phyloP scores from a whole-genome alignment of 495 filamentous ascomycete species.

The Trichocladium antarcticum region DNA sequence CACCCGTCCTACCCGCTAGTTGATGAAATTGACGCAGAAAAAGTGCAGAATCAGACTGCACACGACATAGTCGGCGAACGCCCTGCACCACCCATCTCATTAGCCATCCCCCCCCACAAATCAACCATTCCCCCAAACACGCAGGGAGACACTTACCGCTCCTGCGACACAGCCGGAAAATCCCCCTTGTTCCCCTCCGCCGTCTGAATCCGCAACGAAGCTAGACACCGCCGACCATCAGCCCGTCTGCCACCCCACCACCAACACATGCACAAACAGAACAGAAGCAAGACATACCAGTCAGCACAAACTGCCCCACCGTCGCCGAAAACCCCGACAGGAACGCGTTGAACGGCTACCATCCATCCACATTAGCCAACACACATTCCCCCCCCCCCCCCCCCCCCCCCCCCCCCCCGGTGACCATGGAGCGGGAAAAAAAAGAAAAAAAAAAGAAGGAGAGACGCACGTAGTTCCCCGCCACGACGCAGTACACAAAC shows the following conservation, averaged over 20 bases:
- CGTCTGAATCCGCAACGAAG: constrained; percentile 82
- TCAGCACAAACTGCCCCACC: constrained; percentile 94
- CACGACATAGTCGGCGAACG: constrained; percentile 93
- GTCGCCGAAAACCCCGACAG: constrained; percentile 88
- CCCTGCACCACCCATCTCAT: constrained; percentile 46
- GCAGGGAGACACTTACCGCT: constrained; percentile 42
- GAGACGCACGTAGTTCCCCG: constrained; percentile 79
- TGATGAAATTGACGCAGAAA: constrained; percentile 99
- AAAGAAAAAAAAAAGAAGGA: not conserved
- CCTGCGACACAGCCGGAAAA: constrained; percentile 56
- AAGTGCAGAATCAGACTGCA: constrained; percentile 93
- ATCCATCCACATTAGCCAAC: not conserved
- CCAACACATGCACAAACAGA: not conserved
- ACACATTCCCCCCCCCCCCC: not conserved
- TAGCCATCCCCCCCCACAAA: constrained; percentile 2
- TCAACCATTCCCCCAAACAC: not conserved
- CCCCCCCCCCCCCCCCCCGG: not conserved
- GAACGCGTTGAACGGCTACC: constrained; percentile 95
- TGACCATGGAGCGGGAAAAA: not conserved
- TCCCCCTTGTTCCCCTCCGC: constrained; percentile 62
- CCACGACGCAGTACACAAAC: constrained; percentile 86
- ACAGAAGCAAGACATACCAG: constrained; percentile 43
- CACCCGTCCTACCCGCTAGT: constrained; percentile 38
- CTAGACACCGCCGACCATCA: constrained; percentile 25
- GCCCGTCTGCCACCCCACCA: not conserved